Base-by-base conservation (phyloP, 371 early-diverging fungal species). In the Actinomortierella wolfii region DNA sequence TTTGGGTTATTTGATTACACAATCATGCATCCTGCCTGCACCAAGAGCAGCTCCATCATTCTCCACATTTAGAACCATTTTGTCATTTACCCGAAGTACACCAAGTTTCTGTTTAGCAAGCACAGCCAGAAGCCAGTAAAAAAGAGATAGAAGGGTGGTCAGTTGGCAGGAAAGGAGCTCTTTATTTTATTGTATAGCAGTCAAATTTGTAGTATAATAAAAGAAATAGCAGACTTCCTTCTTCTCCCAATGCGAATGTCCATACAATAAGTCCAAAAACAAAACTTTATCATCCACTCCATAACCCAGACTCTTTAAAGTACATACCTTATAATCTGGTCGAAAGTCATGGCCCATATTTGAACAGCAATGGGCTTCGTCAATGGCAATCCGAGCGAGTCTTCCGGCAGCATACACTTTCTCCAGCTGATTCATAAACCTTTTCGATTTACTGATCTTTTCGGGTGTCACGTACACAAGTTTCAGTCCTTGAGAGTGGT, bases 391-490 rank as follows among this genome's bases (percentile, higher is more conserved):
- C 23, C 93, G 80, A 1, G 75, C 68, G 25, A 92, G 77, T 40
- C 68, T 60, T 8, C 86, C 85, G 9, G 64, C 68, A 29, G 79
- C 79, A 50, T 91, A 86, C 0, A 92, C 81, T 57, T 85, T 83
- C 41, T 85, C 83, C 0, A 93, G 71, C 28, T 81, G 78, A n/a
- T 76, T 80, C 78, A 89, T 80, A 48, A 95, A 88, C 28, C 82
- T 76, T 54, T 88, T 89, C 39, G 86, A 87, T 48, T 92, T 87
- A 28, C 84, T 88, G 49, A 97, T 80, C 67, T 90, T 88, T 66
- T 97, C 97, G 0, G 96, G 97, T n/a, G 97, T 95, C 8, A 95
- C 90, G 76, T 94, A 97, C 14, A 94, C 80, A 40, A 96, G 58
- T 21, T 78, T 80, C 20, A 86, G 21, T 42, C 1, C 2, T 49